Evolutionary conservation across 345 rosid genomes (phyloP).

Genomic region (Populus euphratica): DNA sequence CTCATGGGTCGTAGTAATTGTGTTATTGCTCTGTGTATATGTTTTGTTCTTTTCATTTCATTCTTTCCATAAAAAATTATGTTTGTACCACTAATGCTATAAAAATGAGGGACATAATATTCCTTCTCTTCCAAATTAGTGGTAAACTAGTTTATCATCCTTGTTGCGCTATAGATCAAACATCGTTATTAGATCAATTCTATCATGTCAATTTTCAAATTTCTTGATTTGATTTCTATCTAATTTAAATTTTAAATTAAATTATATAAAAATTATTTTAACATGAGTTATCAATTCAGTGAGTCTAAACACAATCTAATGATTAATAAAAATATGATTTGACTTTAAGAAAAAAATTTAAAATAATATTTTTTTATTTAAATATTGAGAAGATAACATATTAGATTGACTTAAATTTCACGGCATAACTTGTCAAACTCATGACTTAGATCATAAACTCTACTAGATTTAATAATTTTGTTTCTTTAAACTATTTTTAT

Average conservation of each 20-base stretch:
- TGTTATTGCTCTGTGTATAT: neutral
- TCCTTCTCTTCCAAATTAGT: neutral
- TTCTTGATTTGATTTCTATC: fast-evolving
- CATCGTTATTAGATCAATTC: no score
- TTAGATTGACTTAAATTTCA: no score
- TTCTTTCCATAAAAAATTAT: neutral
- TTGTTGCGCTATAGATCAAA: fast-evolving
- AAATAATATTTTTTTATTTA: no score
- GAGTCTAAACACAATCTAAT: no score
- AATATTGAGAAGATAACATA: no score
- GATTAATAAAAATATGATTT: no score
- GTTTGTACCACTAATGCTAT: neutral
- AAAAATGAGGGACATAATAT: neutral
- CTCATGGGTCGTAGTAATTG: neutral
- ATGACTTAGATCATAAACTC: fast-evolving
- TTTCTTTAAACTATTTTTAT: no score
- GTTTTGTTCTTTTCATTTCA: neutral
- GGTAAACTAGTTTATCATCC: neutral
- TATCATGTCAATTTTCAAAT: no score
- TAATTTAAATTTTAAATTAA: no score
- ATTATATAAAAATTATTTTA: fast-evolving
- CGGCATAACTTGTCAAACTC: fast-evolving
- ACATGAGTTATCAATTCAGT: fast-evolving
- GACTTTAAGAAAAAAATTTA: no score
- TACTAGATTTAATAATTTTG: no score